A percentile compares a stretch with the other conserved stretches of the same genome.
Conservation (phyloP, 2,329 filamentous ascomycete species). For the Clarireedia sp. region DNA sequence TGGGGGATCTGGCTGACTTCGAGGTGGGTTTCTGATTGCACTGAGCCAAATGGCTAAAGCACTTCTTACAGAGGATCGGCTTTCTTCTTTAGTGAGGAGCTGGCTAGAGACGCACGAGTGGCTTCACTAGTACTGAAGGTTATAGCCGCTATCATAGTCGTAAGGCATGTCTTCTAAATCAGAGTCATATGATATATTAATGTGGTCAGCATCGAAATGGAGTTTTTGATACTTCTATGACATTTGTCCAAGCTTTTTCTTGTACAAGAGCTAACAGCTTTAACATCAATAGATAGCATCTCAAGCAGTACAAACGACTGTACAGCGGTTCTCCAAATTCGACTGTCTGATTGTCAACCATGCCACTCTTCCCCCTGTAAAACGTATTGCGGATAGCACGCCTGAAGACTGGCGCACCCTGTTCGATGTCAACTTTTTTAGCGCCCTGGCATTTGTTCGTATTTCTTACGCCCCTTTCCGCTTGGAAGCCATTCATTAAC, state of each 20-base stretch:
- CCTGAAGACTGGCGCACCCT: constrained; percentile 64
- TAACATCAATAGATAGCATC: constrained; percentile 37
- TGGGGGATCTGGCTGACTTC: constrained; percentile 47
- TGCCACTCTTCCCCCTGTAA: constrained; percentile 69
- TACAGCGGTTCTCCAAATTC: constrained; percentile 60
- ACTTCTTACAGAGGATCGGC: background rate
- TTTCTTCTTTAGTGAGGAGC: too few species aligned
- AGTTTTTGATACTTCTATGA: background rate
- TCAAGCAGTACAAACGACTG: constrained; percentile 56
- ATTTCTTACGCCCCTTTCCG: background rate
- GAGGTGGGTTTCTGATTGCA: constrained; percentile 32
- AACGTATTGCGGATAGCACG: constrained; percentile 58
- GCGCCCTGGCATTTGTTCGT: constrained; percentile 66
- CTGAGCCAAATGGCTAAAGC: background rate
- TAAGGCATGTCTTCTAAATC: too few species aligned
- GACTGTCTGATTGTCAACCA: constrained; percentile 88
- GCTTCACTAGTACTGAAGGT: too few species aligned
- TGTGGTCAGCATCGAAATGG: too few species aligned
- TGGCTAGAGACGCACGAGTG: too few species aligned
- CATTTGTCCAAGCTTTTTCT: background rate
- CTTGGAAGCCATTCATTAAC: background rate
- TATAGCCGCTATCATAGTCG: too few species aligned
- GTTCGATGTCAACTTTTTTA: constrained; percentile 85
- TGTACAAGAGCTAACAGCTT: background rate
- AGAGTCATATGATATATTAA: too few species aligned